phyloP scores from a whole-genome alignment of 1,284 basidiomycete species.

The Mixia osmundae region DNA sequence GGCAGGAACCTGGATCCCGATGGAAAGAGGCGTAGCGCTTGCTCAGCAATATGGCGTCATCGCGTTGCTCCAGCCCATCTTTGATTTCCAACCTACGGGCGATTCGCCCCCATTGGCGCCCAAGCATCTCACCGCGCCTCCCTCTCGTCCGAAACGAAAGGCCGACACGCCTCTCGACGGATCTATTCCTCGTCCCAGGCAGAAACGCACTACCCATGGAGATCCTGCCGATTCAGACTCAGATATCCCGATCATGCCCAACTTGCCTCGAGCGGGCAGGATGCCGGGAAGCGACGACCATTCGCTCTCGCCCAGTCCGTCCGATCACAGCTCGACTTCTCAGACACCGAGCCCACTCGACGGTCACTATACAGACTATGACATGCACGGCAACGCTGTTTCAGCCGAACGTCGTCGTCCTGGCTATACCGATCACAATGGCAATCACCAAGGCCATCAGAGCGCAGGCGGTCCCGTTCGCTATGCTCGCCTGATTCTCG shows the following conservation, averaged over 20 bases:
- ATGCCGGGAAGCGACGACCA: no score
- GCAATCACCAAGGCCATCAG: conserved; percentile 62
- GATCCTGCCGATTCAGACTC: background rate
- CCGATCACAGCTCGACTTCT: conserved; percentile 59
- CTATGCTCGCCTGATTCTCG: conserved; percentile 88
- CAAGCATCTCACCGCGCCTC: conserved; percentile 58
- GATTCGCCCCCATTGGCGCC: conserved; percentile 80
- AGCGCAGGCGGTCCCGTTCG: conserved; percentile 22
- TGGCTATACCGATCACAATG: no score
- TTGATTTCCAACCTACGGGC: conserved; percentile 74
- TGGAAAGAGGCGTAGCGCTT: conserved; percentile 64
- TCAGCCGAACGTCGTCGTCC: no score
- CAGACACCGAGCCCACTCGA: conserved; percentile 64
- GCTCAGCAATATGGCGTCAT: conserved; percentile 90
- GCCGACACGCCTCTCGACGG: background rate
- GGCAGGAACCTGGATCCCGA: conserved; percentile 92
- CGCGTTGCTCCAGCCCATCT: conserved; percentile 65
- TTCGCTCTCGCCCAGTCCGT: no score
- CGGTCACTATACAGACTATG: conserved; percentile 3
- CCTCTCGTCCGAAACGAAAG: background rate
- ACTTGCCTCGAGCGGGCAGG: no score
- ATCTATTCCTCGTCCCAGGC: conserved; percentile 3
- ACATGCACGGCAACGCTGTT: no score
- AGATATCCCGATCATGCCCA: conserved; percentile 3
- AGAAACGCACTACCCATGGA: background rate